These are phyloP conservation scores for Dovyalis caffra DNA, from an alignment of 345 rosid species.

Conservation along the genomic window DNA sequence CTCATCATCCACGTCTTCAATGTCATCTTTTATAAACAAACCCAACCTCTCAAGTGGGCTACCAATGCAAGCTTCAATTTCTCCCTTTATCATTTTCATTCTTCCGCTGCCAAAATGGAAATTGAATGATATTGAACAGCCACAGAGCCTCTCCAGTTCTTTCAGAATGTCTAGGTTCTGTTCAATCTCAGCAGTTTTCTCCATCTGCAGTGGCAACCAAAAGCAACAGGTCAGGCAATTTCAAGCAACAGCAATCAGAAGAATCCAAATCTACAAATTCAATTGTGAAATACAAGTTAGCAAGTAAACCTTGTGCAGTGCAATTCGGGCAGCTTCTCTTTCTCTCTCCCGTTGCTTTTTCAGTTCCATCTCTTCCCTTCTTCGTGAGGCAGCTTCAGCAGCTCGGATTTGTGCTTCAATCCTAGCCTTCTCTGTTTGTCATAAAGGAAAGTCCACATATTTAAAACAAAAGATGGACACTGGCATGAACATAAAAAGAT, in stretches of 20 bases:
- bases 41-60: constrained; percentile 59
- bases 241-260: too few relatives aligned
- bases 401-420: constrained; percentile 74
- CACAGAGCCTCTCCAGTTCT: constrained; percentile 56
- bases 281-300: neutral
- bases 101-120: constrained; percentile 13
- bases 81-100: constrained; percentile 19
- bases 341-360: constrained; percentile 57
- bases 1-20: constrained; percentile 40
- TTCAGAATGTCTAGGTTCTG: constrained; percentile 41
- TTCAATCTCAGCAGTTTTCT: constrained; percentile 49
- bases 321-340: constrained; percentile 70
- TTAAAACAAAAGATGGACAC: too few relatives aligned
- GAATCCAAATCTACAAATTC: neutral
- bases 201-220: constrained; percentile 42
- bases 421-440: constrained; percentile 56
- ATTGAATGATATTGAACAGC: constrained; percentile 37
- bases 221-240: neutral
- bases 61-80: constrained; percentile 12
- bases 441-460: neutral
- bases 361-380: constrained; percentile 51
- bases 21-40: constrained; percentile 52
- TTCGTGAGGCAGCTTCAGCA: constrained; percentile 52
- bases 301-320: constrained; percentile 51
- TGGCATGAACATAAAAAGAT: neutral